A percentile compares a stretch with the other conserved stretches of the same genome.
phyloP scores from a whole-genome alignment of 148 eudicot genomes.

The Cornus suecica region DNA sequence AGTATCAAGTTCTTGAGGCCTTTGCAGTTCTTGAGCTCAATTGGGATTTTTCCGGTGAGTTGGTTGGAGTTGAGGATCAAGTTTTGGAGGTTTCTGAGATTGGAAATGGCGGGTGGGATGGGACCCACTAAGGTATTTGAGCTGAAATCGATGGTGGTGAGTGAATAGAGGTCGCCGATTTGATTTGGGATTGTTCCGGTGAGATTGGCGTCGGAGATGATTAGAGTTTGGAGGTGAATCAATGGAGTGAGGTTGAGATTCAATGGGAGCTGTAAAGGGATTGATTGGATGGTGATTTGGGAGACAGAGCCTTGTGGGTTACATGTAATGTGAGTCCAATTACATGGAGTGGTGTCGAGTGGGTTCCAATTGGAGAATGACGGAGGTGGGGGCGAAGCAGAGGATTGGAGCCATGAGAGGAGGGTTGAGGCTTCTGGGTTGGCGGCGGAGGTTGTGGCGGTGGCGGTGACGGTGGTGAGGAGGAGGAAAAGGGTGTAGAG shows the following conservation, averaged over 20 bases:
- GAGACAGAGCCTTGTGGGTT: not conserved
- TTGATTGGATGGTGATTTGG: constrained; percentile 18
- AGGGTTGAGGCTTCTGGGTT: constrained; percentile 16
- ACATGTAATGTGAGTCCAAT: constrained; percentile 9
- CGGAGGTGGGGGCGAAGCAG: constrained; percentile 1
- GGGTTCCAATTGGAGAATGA: constrained; percentile 12
- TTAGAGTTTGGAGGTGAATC: constrained; percentile 26
- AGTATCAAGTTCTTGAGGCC: constrained; percentile 34
- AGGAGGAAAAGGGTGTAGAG: constrained; percentile 9
- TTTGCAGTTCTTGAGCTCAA: constrained; percentile 34
- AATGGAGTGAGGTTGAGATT: constrained; percentile 41
- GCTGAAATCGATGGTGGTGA: constrained; percentile 41
- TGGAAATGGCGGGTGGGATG: constrained; percentile 41
- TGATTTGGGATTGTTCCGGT: constrained; percentile 54
- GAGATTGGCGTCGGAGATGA: constrained; percentile 42
- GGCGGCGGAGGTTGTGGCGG: constrained; percentile 13
- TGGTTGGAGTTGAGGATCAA: constrained; percentile 53
- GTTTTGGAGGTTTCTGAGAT: constrained; percentile 40
- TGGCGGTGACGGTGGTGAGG: constrained; percentile 15
- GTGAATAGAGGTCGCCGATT: constrained; percentile 28
- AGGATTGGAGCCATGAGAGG: constrained; percentile 15
- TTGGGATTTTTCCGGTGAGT: constrained; percentile 50
- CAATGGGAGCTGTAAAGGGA: constrained; percentile 40
- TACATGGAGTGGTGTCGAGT: constrained; percentile 13
- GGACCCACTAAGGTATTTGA: constrained; percentile 44